Evolutionary conservation across 2,329 filamentous ascomycete species (phyloP).

Genomic region (Sporothrix curviconia): DNA sequence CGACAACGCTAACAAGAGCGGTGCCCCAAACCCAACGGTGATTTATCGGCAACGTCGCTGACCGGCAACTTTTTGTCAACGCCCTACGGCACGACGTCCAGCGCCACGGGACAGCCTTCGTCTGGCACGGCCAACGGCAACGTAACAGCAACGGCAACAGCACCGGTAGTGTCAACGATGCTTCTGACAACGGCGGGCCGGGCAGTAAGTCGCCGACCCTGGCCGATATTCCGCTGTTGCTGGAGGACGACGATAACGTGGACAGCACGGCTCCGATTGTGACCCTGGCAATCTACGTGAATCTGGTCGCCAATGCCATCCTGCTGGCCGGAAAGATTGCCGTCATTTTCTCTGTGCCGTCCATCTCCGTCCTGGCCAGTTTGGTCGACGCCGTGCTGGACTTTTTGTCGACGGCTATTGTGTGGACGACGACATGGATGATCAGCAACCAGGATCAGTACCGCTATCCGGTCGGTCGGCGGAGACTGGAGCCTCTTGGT

Average conservation of each 20-base stretch:
- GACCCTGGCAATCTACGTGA: constrained; percentile 81
- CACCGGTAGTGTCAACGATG: background rate
- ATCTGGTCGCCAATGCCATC: constrained; percentile 69
- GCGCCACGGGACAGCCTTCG: background rate
- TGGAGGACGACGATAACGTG: constrained; percentile 57
- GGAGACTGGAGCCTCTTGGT: constrained; percentile 69
- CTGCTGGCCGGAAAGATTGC: constrained; percentile 70
- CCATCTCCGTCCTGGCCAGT: constrained; percentile 72
- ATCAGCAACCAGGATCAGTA: constrained; percentile 69
- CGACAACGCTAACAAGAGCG: background rate
- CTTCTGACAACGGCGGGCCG: background rate
- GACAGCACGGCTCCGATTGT: constrained; percentile 71
- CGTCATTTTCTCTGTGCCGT: constrained; percentile 71
- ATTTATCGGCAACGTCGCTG: background rate
- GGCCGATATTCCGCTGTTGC: constrained; percentile 59
- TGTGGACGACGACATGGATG: constrained; percentile 69
- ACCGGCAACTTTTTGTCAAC: background rate
- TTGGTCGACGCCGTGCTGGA: constrained; percentile 75
- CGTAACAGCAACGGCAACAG: background rate
- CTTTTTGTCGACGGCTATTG: constrained; percentile 74
- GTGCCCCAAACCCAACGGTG: background rate
- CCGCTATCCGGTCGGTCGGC: constrained; percentile 70
- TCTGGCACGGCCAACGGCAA: background rate
- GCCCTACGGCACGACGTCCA: background rate
- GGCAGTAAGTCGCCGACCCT: constrained; percentile 28